Conservation (phyloP, 441 rosid genomes). For the Manihot esculenta region DNA sequence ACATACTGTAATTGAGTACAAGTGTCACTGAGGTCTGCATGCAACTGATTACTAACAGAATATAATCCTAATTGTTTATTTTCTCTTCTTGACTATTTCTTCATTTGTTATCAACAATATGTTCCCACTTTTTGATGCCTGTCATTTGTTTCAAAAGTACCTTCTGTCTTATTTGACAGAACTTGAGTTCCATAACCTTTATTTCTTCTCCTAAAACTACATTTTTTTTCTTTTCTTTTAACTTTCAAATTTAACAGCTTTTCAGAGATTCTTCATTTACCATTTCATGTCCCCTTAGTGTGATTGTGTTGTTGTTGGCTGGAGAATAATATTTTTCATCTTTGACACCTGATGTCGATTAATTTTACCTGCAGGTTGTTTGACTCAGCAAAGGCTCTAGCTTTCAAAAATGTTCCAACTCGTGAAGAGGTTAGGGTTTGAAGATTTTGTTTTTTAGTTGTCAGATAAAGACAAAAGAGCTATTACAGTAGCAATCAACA, state of each 20-base stretch:
- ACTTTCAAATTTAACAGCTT: background rate
- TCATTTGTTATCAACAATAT: background rate
- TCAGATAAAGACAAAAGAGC: no score
- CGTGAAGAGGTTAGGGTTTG: constrained; percentile 55
- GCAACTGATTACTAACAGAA: background rate
- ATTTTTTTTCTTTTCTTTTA: background rate
- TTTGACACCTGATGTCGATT: constrained; percentile 9
- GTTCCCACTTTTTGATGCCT: background rate
- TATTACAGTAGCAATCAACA: no score
- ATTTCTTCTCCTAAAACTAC: background rate
- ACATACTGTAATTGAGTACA: background rate
- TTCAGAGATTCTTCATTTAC: background rate
- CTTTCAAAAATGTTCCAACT: constrained; percentile 77
- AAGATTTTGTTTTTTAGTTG: no score
- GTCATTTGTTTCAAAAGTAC: background rate
- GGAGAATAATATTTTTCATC: background rate
- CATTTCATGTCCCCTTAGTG: constrained; percentile 4
- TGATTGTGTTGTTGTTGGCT: background rate
- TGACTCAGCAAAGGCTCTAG: constrained; percentile 91
- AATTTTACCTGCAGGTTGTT: constrained; percentile 48
- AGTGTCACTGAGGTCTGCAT: background rate
- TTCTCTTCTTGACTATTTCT: background rate
- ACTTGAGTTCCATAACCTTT: background rate
- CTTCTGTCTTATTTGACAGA: background rate
- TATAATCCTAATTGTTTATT: background rate